These are phyloP conservation scores for Penicillium sclerotiorum DNA, from an alignment of 2,329 filamentous ascomycete species.

Conservation along the genomic window DNA sequence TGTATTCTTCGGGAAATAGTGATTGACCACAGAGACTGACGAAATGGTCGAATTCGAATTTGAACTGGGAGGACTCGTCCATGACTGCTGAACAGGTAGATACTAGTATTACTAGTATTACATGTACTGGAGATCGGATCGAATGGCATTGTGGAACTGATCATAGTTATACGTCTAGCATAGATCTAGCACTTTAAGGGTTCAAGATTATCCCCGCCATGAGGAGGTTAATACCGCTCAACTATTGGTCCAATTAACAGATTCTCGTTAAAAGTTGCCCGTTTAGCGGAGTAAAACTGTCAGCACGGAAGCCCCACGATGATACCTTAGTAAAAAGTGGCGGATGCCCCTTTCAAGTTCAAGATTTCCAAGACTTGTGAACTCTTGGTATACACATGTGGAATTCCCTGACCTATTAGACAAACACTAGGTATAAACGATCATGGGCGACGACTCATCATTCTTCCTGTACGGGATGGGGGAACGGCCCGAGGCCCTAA, in stretches of 20 bases:
- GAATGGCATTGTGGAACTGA: no score
- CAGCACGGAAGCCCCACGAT: not conserved
- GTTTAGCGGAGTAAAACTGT: slow-evolving; percentile 3
- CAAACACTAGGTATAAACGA: no score
- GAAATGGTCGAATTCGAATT: slow-evolving; percentile 19
- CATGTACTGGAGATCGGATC: no score
- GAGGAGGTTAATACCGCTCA: not conserved
- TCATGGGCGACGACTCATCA: slow-evolving; percentile 22
- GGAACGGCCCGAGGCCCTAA: slow-evolving; percentile 29
- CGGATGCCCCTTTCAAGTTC: not conserved
- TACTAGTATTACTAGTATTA: no score
- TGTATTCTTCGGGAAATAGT: slow-evolving; percentile 25
- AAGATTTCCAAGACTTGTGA: no score
- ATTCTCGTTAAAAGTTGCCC: slow-evolving; percentile 20
- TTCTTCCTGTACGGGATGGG: slow-evolving; percentile 31
- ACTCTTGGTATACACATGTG: no score
- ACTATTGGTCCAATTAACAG: slow-evolving; percentile 4
- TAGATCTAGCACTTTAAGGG: no score
- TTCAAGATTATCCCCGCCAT: no score
- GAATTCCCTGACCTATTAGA: no score
- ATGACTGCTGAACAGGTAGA: not conserved
- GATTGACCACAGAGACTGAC: slow-evolving; percentile 20
- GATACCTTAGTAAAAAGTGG: not conserved
- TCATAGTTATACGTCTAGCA: no score
- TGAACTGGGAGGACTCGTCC: not conserved